A percentile compares a stretch with the other conserved stretches of the same genome.
phyloP scores from a whole-genome alignment of 306 rosid species.

The Leucaena leucocephala region DNA sequence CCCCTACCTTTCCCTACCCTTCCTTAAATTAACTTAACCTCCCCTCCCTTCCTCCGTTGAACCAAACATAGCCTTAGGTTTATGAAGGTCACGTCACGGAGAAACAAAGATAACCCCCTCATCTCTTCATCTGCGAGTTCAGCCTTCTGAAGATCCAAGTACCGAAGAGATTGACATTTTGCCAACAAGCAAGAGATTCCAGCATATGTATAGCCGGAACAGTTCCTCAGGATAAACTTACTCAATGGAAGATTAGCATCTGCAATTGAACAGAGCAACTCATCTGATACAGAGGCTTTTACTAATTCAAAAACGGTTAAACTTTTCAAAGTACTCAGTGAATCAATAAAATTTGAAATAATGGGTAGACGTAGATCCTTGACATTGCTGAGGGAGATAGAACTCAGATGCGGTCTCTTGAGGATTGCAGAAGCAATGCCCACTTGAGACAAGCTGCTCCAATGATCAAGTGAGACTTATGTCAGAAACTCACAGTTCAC shows the following conservation, averaged over 20 bases:
- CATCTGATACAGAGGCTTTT: conserved; percentile 45
- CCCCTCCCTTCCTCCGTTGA: too few species aligned
- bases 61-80: too few species aligned
- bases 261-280: conserved; percentile 51
- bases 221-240: conserved; percentile 50
- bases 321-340: conserved; percentile 38
- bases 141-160: conserved; percentile 51
- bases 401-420: conserved; percentile 46
- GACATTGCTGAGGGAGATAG: conserved; percentile 28
- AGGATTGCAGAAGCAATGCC: conserved; percentile 50
- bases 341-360: conserved; percentile 34
- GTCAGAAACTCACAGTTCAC: conserved; percentile 43
- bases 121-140: conserved; percentile 44
- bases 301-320: conserved; percentile 52
- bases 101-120: conserved; percentile 45
- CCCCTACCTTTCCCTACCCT: too few species aligned
- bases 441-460: conserved; percentile 36
- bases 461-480: conserved; percentile 38
- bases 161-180: conserved; percentile 41
- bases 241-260: conserved; percentile 56
- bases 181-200: conserved; percentile 52
- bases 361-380: conserved; percentile 27
- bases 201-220: conserved; percentile 37
- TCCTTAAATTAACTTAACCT: too few species aligned
- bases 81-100: conserved; percentile 45